A percentile compares a stretch with the other conserved stretches of the same genome.
These are phyloP conservation scores for Dendrobium chrysotoxum DNA, from an alignment of 106 monocot genomes.

Conservation along the genomic window DNA sequence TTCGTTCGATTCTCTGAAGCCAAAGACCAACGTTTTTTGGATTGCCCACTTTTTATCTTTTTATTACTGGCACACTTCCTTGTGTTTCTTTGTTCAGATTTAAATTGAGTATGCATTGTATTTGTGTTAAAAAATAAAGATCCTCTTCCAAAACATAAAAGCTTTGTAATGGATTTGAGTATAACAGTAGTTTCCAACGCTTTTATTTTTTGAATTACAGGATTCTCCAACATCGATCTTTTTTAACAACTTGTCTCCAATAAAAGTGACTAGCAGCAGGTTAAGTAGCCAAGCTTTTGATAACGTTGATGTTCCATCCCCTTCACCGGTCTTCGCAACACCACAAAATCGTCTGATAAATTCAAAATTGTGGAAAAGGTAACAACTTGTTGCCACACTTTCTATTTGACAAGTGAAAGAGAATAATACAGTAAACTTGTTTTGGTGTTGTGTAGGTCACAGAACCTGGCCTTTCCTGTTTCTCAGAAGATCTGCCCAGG, in stretches of 20 bases:
- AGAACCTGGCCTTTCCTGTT: background rate
- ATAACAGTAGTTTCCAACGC: background rate
- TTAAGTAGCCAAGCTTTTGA: conserved; percentile 12
- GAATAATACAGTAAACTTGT: background rate
- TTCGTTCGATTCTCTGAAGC: background rate
- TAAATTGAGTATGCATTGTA: background rate
- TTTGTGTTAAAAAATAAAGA: background rate
- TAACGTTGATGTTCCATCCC: conserved; percentile 33
- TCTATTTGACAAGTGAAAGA: background rate
- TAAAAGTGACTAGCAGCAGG: conserved; percentile 16
- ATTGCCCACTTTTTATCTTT: background rate
- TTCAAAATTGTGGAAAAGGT: conserved; percentile 29
- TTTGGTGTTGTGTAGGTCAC: conserved; percentile 17
- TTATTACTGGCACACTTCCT: background rate
- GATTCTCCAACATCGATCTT: conserved; percentile 38
- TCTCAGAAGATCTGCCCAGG: conserved; percentile 1
- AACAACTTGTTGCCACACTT: conserved; percentile 6
- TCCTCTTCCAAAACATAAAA: background rate
- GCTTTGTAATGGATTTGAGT: background rate
- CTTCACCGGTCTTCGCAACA: conserved; percentile 39
- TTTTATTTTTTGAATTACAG: conserved; percentile 17
- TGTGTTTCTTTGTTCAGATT: background rate
- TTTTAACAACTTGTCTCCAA: conserved; percentile 38
- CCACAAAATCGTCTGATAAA: conserved; percentile 24
- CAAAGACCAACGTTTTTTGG: background rate